These are phyloP conservation scores for Kokia cookei DNA, from an alignment of 441 rosid species.

Conservation along the genomic window DNA sequence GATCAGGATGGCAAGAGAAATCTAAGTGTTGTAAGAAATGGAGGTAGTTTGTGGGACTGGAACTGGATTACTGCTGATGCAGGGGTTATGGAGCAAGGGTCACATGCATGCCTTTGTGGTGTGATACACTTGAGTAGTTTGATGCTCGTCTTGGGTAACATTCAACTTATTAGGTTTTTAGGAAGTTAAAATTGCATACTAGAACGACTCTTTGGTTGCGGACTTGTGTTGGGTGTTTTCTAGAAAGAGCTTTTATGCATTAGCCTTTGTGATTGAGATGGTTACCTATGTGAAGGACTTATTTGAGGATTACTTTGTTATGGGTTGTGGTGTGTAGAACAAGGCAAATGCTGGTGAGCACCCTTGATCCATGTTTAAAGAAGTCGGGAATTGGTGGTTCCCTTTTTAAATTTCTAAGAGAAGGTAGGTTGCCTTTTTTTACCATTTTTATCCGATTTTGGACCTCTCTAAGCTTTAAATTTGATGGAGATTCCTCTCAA, in stretches of 20 bases:
- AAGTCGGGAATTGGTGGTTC: neutral
- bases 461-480: neutral
- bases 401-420: neutral
- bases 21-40: neutral
- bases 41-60: neutral
- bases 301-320: neutral
- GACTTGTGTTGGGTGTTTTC: neutral
- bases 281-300: neutral
- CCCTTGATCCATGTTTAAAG: neutral
- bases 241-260: neutral
- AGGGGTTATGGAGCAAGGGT: neutral
- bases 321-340: neutral
- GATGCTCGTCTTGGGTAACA: neutral
- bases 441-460: neutral
- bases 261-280: neutral
- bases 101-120: neutral
- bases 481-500: neutral
- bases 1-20: neutral
- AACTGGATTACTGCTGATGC: neutral
- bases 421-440: neutral
- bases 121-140: neutral
- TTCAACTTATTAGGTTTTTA: neutral
- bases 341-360: neutral
- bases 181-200: neutral
- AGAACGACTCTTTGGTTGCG: neutral